These are phyloP conservation scores for Scheffersomyces parashehatae DNA, from an alignment of 1,139 yeast genomes.

Conservation along the genomic window DNA sequence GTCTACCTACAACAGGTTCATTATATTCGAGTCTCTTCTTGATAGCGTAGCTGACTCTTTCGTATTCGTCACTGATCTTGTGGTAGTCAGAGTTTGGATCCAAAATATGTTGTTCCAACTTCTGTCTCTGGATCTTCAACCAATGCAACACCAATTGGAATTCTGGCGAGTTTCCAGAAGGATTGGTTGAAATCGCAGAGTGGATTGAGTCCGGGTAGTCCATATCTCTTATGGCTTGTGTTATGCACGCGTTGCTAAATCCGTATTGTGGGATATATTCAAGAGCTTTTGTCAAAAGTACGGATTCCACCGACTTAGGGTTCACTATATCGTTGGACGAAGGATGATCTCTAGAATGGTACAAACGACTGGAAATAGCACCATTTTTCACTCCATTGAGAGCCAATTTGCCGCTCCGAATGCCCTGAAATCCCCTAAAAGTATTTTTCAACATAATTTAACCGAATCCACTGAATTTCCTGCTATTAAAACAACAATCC, in stretches of 20 bases:
- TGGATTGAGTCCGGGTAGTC: constrained; percentile 69
- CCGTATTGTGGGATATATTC: constrained; percentile 68
- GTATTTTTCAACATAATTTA: too few species aligned
- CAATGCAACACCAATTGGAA: constrained; percentile 49
- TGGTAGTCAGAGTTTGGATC: constrained; percentile 29
- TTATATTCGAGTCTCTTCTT: constrained; percentile 65
- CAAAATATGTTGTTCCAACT: constrained; percentile 30
- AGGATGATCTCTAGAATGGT: constrained; percentile 42
- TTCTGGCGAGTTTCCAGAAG: constrained; percentile 36
- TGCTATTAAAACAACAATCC: too few species aligned
- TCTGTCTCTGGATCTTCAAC: constrained; percentile 40
- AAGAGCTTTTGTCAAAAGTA: constrained; percentile 37
- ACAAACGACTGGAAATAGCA: constrained; percentile 9
- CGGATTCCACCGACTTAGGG: constrained; percentile 30
- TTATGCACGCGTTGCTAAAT: constrained; percentile 61
- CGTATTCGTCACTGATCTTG: constrained; percentile 49
- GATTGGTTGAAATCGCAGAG: constrained; percentile 47
- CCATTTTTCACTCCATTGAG: too few species aligned
- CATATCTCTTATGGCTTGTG: constrained; percentile 59
- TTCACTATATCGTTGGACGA: constrained; percentile 34
- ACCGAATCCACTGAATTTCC: too few species aligned
- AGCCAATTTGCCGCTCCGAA: too few species aligned
- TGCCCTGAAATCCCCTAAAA: too few species aligned
- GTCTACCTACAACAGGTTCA: constrained; percentile 47
- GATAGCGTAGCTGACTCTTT: constrained; percentile 56